Evolutionary conservation across 2,329 filamentous ascomycete genomes (phyloP), one percentile per base, ranked within the genome.

Genomic region (Paecilomyces sp.): DNA sequence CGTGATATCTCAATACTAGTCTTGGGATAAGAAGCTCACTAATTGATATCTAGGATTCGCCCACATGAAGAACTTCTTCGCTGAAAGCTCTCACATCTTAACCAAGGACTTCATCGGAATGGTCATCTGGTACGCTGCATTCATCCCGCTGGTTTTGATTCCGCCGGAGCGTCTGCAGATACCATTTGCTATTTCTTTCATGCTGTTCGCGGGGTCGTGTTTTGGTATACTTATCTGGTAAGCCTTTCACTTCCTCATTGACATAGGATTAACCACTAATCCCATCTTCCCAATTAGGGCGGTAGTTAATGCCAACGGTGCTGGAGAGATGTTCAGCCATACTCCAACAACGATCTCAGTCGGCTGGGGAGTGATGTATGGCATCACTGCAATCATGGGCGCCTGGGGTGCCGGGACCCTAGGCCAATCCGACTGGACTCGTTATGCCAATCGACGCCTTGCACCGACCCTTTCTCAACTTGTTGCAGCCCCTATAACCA

Each of bases 51-150:
- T 13, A 50, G 30, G 5, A n/a, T 64, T 65, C 54, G 62, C 64
- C 22, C 62, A 67, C 51, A 66, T 69, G 64, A 64, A 61, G 53
- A 66, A 67, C 58, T 67, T 56, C 57, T 68, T 68, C 60, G 56
- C 61, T 31, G 61, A 61, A 36, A 58, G 63, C 31, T 68, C 66
- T 15, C 66, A 68, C 53, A 63, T 68, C 3, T 24, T 61, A 47
- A 68, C 65, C 2, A 68, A 68, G 30, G 66, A 68, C 55, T 68
- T 68, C 28, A 68, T 68, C 55, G 65, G 65, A 15, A 55, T 68
- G 55, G 25, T 68, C 18, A 66, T 68, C 31, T 68, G 65, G 65
- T 64, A 67, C 58, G 34, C 54, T 13, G 64, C 60, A 2, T 68
- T 67, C 41, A 61, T 65, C 22, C 65, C 65, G 13, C 57, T 66